These are phyloP conservation scores for Calonectria pteridis DNA, from an alignment of 2,329 filamentous ascomycete genomes.

Conservation along the genomic window DNA sequence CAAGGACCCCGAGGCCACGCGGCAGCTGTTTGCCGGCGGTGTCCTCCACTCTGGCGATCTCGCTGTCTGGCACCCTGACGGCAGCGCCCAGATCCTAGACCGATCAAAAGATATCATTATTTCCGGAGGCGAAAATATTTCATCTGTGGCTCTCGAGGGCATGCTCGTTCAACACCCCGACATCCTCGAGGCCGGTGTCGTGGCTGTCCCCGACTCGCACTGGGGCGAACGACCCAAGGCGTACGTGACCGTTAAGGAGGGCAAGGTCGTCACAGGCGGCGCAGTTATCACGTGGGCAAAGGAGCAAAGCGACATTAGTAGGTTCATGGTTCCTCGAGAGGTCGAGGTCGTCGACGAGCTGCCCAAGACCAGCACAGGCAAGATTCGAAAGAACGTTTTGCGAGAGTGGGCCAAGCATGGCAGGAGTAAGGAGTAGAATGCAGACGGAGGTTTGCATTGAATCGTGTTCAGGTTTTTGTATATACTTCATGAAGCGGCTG, in stretches of 20 bases:
- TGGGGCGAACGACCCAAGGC: conserved; percentile 98
- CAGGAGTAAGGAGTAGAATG: conserved; percentile 28
- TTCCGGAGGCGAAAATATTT: conserved; percentile 97
- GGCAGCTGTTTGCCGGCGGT: conserved; percentile 88
- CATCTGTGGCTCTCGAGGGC: conserved; percentile 89
- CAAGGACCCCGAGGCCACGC: conserved; percentile 87
- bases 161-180: conserved; percentile 91
- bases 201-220: conserved; percentile 86
- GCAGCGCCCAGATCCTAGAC: conserved; percentile 91
- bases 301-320: conserved; percentile 82
- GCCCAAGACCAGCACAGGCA: conserved; percentile 97
- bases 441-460: neutral
- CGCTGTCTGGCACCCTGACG: conserved; percentile 93
- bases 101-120: conserved; percentile 99
- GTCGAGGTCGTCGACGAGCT: conserved; percentile 86
- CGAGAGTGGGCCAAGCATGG: conserved; percentile 78
- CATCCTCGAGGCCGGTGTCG: conserved; percentile 91
- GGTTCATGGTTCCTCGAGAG: conserved; percentile 86
- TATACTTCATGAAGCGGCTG: conserved; percentile 17
- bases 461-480: neutral
- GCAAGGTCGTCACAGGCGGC: conserved; percentile 60
- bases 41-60: conserved; percentile 91
- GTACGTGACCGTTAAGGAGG: conserved; percentile 84
- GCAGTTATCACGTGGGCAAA: conserved; percentile 91
- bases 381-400: conserved; percentile 94